Percentiles rank a stretch among this genome's conserved stretches.
Evolutionary conservation across 106 monocot species (phyloP).

Genomic region (Platanthera guangdongensis): DNA sequence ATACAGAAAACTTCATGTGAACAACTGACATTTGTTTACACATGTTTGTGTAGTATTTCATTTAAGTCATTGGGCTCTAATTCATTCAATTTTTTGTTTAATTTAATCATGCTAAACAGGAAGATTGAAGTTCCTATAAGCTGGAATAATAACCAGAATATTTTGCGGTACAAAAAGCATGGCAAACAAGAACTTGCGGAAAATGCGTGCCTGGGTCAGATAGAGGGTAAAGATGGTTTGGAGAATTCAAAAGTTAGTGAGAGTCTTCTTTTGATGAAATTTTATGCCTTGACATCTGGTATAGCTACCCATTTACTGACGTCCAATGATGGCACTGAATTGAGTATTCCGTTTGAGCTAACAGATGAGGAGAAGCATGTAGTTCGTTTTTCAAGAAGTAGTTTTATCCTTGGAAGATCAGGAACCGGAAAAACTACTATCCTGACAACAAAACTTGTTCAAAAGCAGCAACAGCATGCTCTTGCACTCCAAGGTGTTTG

Average conservation of each 20-base stretch:
- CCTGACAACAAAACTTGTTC: conserved; percentile 23
- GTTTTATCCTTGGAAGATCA: conserved; percentile 43
- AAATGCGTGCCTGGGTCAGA: background rate
- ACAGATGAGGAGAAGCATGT: conserved; percentile 33
- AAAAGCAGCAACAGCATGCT: conserved; percentile 19
- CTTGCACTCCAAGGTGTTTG: conserved; percentile 14
- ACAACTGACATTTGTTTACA: too few relatives aligned
- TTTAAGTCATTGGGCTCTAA: too few relatives aligned
- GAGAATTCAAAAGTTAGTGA: conserved; percentile 26
- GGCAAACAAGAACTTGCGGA: background rate
- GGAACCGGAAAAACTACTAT: conserved; percentile 49
- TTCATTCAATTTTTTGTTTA: too few relatives aligned
- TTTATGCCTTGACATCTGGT: conserved; percentile 34
- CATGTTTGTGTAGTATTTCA: too few relatives aligned
- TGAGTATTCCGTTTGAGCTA: conserved; percentile 35
- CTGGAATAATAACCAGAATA: background rate
- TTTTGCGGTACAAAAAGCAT: background rate
- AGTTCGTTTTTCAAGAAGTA: conserved; percentile 21
- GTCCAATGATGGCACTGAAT: conserved; percentile 27
- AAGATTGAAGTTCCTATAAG: background rate
- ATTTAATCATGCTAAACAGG: background rate
- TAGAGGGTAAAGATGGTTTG: background rate
- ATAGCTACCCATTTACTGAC: conserved; percentile 27
- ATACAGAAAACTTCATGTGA: too few relatives aligned
- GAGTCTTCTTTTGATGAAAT: conserved; percentile 36